Conservation (phyloP, 1,284 basidiomycete species). For the Fistulinella cinereoalba region DNA sequence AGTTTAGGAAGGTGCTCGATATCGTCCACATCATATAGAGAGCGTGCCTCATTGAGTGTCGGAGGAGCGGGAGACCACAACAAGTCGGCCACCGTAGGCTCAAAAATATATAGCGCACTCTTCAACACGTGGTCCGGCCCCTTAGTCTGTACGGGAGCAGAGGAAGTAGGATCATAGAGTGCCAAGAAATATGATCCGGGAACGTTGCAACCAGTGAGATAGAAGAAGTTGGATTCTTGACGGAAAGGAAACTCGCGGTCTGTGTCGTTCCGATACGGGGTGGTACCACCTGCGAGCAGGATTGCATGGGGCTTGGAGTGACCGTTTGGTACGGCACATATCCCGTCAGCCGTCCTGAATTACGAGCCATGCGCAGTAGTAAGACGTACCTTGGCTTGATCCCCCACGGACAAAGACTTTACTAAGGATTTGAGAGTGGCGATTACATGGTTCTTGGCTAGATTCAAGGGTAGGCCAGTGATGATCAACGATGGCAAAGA, state of each 20-base stretch:
- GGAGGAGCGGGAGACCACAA: conserved; percentile 90
- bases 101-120: conserved; percentile 72
- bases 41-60: conserved; percentile 53
- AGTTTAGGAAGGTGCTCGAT: conserved; percentile 53
- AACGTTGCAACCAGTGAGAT: conserved; percentile 76
- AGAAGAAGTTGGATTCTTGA: conserved; percentile 86
- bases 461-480: not conserved
- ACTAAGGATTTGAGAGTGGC: conserved; percentile 52
- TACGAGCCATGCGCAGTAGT: no score
- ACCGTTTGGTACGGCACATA: no score
- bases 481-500: no score
- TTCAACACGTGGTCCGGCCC: conserved; percentile 31
- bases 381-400: conserved; percentile 56
- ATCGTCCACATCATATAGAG: conserved; percentile 56
- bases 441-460: conserved; percentile 47
- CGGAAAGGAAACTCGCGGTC: conserved; percentile 82
- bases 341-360: no score
- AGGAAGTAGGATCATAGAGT: conserved; percentile 46
- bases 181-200: conserved; percentile 71
- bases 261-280: conserved; percentile 78
- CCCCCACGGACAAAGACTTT: conserved; percentile 44
- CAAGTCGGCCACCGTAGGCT: conserved; percentile 66
- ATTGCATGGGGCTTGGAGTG: conserved; percentile 54
- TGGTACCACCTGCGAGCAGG: conserved; percentile 57
- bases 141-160: conserved; percentile 1